These are phyloP conservation scores for Aleurites moluccanus DNA, from an alignment of 441 rosid species.

Conservation along the genomic window DNA sequence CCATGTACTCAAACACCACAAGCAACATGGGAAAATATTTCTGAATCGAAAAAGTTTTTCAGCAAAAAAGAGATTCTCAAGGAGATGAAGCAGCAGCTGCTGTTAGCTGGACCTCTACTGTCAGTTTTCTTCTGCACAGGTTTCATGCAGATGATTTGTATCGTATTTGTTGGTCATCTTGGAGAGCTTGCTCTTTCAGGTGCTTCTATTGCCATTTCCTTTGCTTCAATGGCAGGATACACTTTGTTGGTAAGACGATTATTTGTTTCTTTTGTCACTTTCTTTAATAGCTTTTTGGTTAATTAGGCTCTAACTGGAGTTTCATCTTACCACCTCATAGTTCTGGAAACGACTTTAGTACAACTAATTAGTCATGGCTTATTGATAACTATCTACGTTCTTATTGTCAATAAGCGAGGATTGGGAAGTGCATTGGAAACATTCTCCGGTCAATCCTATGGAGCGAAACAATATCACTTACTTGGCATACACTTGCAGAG, in stretches of 20 bases:
- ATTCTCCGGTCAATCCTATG: constrained; percentile 48
- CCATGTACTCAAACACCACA: not conserved
- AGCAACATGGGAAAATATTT: not conserved
- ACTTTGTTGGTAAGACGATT: constrained; percentile 7
- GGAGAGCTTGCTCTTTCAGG: constrained; percentile 17
- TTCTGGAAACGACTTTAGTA: too few species aligned
- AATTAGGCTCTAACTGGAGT: too few species aligned
- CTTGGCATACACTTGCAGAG: constrained; percentile 44
- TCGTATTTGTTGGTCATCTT: constrained; percentile 16
- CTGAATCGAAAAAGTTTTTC: not conserved
- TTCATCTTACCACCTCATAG: too few species aligned
- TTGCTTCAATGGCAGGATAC: constrained; percentile 16
- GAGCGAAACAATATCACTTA: constrained; percentile 41
- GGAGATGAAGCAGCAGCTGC: constrained; percentile 15
- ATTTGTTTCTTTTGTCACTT: not conserved
- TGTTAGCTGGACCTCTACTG: constrained; percentile 2
- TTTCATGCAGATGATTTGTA: not conserved
- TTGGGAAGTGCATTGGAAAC: constrained; percentile 49
- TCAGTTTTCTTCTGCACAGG: not conserved
- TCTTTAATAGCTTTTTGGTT: not conserved
- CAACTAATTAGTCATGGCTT: too few species aligned
- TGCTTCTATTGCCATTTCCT: constrained; percentile 18
- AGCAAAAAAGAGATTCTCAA: not conserved
- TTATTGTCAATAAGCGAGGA: constrained; percentile 21
- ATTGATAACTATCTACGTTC: not conserved